Percentiles rank a stretch among this genome's conserved stretches.
phyloP scores from a whole-genome alignment of 768 basidiomycete species.

The Coprinopsis marcescibilis region DNA sequence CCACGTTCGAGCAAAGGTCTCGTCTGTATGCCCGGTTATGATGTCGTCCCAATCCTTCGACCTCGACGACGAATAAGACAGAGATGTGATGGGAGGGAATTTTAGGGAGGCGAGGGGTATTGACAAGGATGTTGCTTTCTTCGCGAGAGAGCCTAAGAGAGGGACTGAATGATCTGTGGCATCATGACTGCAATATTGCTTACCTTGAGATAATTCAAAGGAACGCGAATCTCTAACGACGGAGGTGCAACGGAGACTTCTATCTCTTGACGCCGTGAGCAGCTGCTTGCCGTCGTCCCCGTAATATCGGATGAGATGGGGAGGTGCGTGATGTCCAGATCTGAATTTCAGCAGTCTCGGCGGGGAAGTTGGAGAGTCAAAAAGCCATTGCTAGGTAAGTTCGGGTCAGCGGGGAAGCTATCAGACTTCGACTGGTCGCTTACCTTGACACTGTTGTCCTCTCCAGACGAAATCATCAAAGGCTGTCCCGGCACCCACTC shows the following conservation, averaged over 20 bases:
- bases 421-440: slow-evolving; percentile 9
- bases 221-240: slow-evolving; percentile 94
- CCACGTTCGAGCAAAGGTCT: slow-evolving; percentile 83
- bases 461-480: slow-evolving; percentile 81
- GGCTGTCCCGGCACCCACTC: slow-evolving; percentile 96
- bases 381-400: slow-evolving; percentile 90
- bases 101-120: slow-evolving; percentile 80
- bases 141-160: slow-evolving; percentile 73
- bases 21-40: slow-evolving; percentile 83
- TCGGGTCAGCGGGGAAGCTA: neutral
- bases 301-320: slow-evolving; percentile 89
- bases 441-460: slow-evolving; percentile 95
- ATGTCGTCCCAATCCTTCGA: slow-evolving; percentile 98
- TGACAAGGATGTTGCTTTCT: slow-evolving; percentile 73
- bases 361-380: slow-evolving; percentile 82
- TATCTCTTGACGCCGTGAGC: slow-evolving; percentile 83
- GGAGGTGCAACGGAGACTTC: slow-evolving; percentile 83
- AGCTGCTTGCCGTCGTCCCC: slow-evolving; percentile 97
- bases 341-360: slow-evolving; percentile 89
- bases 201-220: slow-evolving; percentile 92
- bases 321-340: slow-evolving; percentile 87
- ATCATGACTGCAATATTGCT: slow-evolving; percentile 3
- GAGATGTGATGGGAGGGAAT: slow-evolving; percentile 69
- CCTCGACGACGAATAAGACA: slow-evolving; percentile 74
- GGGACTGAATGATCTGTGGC: neutral